Conservation (phyloP, 2,329 filamentous ascomycete species). For the Colletotrichum chlorophyti region DNA sequence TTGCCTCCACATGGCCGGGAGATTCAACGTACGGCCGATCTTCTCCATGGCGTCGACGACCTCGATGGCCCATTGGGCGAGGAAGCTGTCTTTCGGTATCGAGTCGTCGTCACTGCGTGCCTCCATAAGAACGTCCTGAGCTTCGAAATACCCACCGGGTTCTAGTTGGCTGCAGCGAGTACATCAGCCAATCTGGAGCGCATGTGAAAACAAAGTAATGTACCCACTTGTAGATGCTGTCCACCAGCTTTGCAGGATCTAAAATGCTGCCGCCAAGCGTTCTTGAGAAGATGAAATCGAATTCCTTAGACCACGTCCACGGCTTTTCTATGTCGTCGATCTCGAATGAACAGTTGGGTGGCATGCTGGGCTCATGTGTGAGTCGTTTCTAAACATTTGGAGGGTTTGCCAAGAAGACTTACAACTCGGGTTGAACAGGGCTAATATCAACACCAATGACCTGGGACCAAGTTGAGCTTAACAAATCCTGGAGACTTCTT, state of each 20-base stretch:
- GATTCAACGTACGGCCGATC: slow-evolving; percentile 38
- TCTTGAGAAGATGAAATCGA: slow-evolving; percentile 44
- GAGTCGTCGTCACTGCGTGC: slow-evolving; percentile 41
- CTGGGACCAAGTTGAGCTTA: too few species aligned
- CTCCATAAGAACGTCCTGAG: slow-evolving; percentile 37
- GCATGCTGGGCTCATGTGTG: slow-evolving; percentile 35
- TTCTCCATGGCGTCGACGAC: slow-evolving; percentile 40
- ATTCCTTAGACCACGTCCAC: slow-evolving; percentile 40
- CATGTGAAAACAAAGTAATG: too few species aligned
- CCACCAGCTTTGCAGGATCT: slow-evolving; percentile 34
- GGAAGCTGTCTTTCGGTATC: slow-evolving; percentile 35
- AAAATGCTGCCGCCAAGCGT: slow-evolving; percentile 38
- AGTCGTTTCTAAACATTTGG: not conserved
- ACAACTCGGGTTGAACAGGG: slow-evolving; percentile 26
- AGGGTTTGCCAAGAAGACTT: not conserved
- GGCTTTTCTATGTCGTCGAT: slow-evolving; percentile 44
- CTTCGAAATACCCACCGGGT: slow-evolving; percentile 42
- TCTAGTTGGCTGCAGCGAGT: slow-evolving; percentile 33
- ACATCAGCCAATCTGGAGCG: too few species aligned
- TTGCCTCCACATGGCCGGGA: slow-evolving; percentile 36
- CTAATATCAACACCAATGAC: slow-evolving; percentile 27
- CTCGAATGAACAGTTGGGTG: slow-evolving; percentile 53
- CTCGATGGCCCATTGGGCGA: slow-evolving; percentile 40
- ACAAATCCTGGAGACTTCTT: too few species aligned
- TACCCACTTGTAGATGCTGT: slow-evolving; percentile 33